Percentiles rank a stretch among this genome's conserved stretches.
These are phyloP conservation scores for Solanum okadae DNA, from an alignment of 257 asterid species.

Conservation along the genomic window DNA sequence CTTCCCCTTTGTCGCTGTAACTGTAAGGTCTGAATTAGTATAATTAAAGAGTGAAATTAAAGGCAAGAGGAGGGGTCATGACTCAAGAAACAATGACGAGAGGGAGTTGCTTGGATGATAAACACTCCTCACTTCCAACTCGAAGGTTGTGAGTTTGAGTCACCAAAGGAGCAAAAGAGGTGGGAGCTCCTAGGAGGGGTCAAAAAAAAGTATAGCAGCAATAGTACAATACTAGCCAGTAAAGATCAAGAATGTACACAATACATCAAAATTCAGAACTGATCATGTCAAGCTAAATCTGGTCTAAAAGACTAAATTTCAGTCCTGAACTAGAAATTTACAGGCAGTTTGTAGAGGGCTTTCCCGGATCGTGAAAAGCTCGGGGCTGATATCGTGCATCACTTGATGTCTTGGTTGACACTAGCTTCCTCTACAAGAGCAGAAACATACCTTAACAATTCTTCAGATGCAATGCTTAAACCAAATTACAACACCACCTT, in stretches of 20 bases:
- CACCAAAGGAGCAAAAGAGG: too few species aligned
- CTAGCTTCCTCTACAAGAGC: background rate
- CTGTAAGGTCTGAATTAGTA: background rate
- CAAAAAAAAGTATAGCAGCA: background rate
- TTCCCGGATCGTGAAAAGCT: background rate
- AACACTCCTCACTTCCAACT: background rate
- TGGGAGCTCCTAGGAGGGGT: background rate
- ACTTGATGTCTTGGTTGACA: background rate
- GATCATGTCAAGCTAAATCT: background rate
- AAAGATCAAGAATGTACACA: background rate
- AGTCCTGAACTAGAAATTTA: background rate
- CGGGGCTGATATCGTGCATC: background rate
- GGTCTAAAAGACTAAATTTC: background rate
- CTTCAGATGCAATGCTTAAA: background rate
- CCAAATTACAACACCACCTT: background rate
- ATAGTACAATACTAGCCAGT: background rate
- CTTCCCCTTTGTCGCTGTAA: background rate
- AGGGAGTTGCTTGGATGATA: background rate
- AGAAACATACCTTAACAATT: background rate
- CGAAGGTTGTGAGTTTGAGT: too few species aligned
- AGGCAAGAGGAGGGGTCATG: background rate
- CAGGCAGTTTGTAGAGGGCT: background rate
- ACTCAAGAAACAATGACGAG: background rate
- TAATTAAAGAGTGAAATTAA: background rate
- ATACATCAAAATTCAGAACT: background rate